These are phyloP conservation scores for Fusarium fujikuroi DNA, from an alignment of 2,329 filamentous ascomycete species.

Conservation along the genomic window DNA sequence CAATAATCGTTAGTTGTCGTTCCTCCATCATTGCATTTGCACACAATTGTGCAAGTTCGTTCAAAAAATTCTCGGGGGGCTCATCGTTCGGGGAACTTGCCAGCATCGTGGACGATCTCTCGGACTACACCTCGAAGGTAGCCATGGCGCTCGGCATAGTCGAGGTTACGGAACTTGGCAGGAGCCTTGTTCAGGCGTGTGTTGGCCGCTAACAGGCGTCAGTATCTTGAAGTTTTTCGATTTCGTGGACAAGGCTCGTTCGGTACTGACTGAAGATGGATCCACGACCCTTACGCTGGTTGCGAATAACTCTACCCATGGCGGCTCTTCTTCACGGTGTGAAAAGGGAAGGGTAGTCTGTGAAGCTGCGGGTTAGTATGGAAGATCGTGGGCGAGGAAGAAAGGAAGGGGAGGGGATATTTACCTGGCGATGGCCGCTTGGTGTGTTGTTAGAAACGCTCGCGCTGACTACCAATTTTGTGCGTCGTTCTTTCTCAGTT, in stretches of 20 bases:
- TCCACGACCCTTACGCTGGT: constrained; percentile 71
- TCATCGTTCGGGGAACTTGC: constrained; percentile 54
- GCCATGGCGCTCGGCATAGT: constrained; percentile 96
- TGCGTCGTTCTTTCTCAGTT: constrained; percentile 41
- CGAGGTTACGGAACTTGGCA: constrained; percentile 94
- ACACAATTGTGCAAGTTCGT: constrained; percentile 22
- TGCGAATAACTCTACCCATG: constrained; percentile 72
- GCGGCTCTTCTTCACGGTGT: constrained; percentile 51
- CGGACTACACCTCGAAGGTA: constrained; percentile 98
- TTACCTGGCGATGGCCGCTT: constrained; percentile 56
- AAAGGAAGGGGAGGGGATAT: constrained; percentile 36
- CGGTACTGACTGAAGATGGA: constrained; percentile 65
- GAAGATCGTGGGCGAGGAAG: constrained; percentile 42
- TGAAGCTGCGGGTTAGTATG: constrained; percentile 46
- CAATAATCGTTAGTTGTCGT: constrained; percentile 43
- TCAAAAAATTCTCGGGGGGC: constrained; percentile 26
- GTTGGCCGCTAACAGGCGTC: constrained; percentile 70
- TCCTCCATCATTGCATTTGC: constrained; percentile 15
- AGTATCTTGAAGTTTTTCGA: constrained; percentile 46
- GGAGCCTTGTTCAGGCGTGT: constrained; percentile 88
- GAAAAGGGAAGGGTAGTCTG: constrained; percentile 49
- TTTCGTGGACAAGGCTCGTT: constrained; percentile 41
- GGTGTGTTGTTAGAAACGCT: constrained; percentile 51
- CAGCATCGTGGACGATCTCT: constrained; percentile 99
- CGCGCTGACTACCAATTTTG: constrained; percentile 48